Evolutionary conservation across 139 green algal species (phyloP), one percentile per base, ranked within the genome.

Genomic region (Zygnema circumcarinatum): DNA sequence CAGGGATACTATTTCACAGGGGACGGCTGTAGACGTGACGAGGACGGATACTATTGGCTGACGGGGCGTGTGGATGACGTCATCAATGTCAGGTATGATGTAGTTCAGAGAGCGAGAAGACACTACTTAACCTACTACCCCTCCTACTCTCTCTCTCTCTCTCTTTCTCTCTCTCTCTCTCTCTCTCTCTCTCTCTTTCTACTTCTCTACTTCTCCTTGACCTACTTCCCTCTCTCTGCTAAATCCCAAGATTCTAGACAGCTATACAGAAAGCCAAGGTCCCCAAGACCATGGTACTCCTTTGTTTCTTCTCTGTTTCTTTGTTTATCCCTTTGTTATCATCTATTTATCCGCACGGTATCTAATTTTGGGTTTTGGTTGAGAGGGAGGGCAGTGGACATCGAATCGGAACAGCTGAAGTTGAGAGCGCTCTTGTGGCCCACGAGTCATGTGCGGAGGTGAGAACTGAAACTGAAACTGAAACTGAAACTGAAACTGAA

Each of bases 31-130:
- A 62, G 89, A 1, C 79, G 92, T 22, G 95, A 97, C 80, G 84
- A 92, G 73, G 94, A 97, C 75, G 95, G 95, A 56, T 96, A 95
- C 90, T 94, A 93, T 89, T 97, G 95, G 95, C 93, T 97, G 81
- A 96, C 93, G 42, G 94, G 94, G n/a, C 94, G 97, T 42, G 97
- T 99, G 74, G 97, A 99, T 84, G 97, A 99, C 88, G 97, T 99
- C 29, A 96, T 97, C 86, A 97, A 98, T 76, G 95, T 98, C 22
- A 94, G 84, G 84, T 89, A n/a, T 41, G 69, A n/a, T 39, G 35
- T 78, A 78, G 69, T 72, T 72, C 25, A 33, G 54, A 72, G 54
- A 72, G 25, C 54, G 25, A 72, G 54, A 29, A 33, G 54, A 29
- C 54, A 72, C 54, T 72, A 29, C 54, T 29, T 33, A 25, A 25